Conservation (phyloP, 2,329 filamentous ascomycete genomes). For the Penicillium sp. region DNA sequence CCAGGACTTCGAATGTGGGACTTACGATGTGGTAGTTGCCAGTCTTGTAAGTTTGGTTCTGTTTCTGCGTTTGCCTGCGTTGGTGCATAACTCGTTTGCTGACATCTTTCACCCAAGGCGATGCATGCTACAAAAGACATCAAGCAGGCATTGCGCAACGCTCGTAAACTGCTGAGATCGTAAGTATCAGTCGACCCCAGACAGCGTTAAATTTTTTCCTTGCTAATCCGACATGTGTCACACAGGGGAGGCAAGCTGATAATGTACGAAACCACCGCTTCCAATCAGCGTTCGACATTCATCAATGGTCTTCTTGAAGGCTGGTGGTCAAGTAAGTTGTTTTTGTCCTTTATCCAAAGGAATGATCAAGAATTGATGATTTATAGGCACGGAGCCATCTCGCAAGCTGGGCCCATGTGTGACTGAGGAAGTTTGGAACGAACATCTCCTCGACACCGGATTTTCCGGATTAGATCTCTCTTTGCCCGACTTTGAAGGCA, state of each 20-base stretch:
- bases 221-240: background rate
- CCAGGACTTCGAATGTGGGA: conserved; percentile 19
- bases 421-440: background rate
- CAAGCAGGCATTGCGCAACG: background rate
- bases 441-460: background rate
- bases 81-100: background rate
- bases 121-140: background rate
- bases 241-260: conserved; percentile 1
- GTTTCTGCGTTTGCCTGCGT: background rate
- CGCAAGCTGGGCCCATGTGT: background rate
- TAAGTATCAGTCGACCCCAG: background rate
- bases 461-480: background rate
- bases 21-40: conserved; percentile 22
- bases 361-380: background rate
- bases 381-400: background rate
- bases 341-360: background rate
- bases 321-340: background rate
- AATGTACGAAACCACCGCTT: background rate
- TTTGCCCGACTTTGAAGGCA: background rate
- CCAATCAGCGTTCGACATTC: background rate
- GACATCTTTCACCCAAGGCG: background rate
- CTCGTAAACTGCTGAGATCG: background rate
- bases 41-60: background rate
- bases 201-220: background rate
- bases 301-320: background rate